phyloP scores from a whole-genome alignment of 164 flowering plant species.

The Berberis vulgaris region DNA sequence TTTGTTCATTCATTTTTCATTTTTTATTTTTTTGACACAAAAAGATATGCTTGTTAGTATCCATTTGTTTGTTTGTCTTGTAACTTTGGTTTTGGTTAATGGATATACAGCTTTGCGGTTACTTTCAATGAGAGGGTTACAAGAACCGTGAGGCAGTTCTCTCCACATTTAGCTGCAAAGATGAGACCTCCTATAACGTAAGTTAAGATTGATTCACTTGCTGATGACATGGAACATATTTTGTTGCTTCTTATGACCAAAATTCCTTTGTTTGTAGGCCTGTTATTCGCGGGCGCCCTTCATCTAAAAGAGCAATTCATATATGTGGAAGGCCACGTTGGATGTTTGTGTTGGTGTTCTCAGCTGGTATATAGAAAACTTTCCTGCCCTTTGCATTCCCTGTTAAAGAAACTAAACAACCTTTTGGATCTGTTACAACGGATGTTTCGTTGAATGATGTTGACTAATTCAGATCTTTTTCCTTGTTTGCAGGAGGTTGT shows the following conservation, averaged over 20 bases:
- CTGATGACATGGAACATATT: background rate
- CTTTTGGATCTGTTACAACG: background rate
- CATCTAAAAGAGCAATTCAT: slow-evolving; percentile 69
- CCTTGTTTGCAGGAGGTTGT: slow-evolving; percentile 47
- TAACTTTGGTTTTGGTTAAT: slow-evolving; percentile 13
- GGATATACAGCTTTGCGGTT: slow-evolving; percentile 79
- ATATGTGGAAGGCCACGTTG: slow-evolving; percentile 96
- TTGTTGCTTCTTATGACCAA: background rate
- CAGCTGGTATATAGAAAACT: slow-evolving; percentile 39
- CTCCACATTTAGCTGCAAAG: slow-evolving; percentile 96
- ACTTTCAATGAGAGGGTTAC: slow-evolving; percentile 92
- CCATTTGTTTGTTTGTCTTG: background rate
- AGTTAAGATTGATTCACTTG: slow-evolving; percentile 14
- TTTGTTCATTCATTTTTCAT: background rate
- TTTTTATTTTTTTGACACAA: background rate
- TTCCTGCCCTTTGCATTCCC: background rate
- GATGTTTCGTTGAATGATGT: background rate
- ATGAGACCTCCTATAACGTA: slow-evolving; percentile 94
- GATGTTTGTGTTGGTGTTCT: slow-evolving; percentile 65
- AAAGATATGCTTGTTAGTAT: background rate
- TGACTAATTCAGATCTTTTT: background rate
- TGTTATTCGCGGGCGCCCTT: slow-evolving; percentile 95
- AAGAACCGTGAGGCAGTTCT: slow-evolving; percentile 81
- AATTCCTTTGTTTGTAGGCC: slow-evolving; percentile 41
- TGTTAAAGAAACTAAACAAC: background rate